Evolutionary conservation across 768 basidiomycete genomes (phyloP).

Genomic region (Serendipita indica): DNA sequence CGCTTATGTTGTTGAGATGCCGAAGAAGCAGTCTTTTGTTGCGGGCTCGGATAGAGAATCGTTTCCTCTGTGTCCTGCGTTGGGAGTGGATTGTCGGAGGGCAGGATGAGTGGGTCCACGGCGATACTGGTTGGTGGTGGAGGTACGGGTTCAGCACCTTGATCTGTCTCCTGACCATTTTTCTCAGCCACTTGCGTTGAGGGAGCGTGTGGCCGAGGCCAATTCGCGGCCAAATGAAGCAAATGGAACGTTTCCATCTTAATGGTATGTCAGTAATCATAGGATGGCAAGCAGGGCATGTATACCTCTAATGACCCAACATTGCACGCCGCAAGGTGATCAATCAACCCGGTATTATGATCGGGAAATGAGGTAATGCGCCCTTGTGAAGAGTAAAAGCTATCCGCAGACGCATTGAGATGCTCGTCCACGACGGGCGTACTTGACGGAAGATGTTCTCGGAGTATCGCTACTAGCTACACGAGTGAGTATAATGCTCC

Average conservation of each 20-base stretch:
- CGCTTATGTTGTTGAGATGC: conserved; percentile 11
- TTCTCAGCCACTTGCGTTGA: conserved; percentile 12
- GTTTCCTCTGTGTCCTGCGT: neutral
- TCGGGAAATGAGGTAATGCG: conserved; percentile 70
- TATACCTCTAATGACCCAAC: conserved; percentile 56
- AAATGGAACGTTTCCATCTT: conserved; percentile 86
- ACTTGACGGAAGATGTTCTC: conserved; percentile 26
- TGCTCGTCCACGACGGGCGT: conserved; percentile 27
- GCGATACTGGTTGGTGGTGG: conserved; percentile 35
- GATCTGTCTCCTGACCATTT: neutral
- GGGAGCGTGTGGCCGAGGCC: conserved; percentile 27
- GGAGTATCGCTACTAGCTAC: conserved; percentile 12
- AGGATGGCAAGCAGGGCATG: neutral
- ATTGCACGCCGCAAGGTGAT: conserved; percentile 37
- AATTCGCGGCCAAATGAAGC: conserved; percentile 61
- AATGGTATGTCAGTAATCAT: neutral
- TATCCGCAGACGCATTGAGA: conserved; percentile 72
- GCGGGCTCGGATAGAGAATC: conserved; percentile 8
- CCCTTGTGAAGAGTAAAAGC: conserved; percentile 80
- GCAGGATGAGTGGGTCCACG: conserved; percentile 27
- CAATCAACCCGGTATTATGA: conserved; percentile 49
- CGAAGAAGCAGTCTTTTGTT: conserved; percentile 1
- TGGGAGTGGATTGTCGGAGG: conserved; percentile 20
- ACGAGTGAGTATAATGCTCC: neutral
- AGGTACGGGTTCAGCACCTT: conserved; percentile 13